Conservation (phyloP, 345 rosid species). For the Moringa oleifera region DNA sequence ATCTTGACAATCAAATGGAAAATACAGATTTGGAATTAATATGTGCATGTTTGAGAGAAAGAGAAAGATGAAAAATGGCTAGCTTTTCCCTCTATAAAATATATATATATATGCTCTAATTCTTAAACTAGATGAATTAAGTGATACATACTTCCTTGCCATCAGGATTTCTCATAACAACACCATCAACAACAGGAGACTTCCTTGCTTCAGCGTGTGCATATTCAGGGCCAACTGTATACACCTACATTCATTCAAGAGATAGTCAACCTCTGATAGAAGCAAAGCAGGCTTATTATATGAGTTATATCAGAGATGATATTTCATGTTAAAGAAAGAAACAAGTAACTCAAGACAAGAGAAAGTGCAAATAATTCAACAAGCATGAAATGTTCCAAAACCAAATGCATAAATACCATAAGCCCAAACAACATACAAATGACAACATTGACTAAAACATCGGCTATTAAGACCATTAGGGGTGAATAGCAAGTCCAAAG, state of each 20-base stretch:
- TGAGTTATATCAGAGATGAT: not conserved
- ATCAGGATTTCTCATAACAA: slow-evolving; percentile 95
- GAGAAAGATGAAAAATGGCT: no score
- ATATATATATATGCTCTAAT: no score
- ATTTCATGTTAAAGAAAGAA: not conserved
- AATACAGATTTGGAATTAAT: not conserved
- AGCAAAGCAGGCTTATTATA: not conserved
- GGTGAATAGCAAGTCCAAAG: no score
- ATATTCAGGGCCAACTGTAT: slow-evolving; percentile 97
- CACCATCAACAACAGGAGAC: slow-evolving; percentile 99
- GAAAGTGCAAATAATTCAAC: not conserved
- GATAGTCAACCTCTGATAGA: slow-evolving; percentile 16
- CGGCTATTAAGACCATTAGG: no score
- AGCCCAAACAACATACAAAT: not conserved
- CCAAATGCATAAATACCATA: not conserved
- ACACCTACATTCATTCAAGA: slow-evolving; percentile 58
- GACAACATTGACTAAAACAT: no score
- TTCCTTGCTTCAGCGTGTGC: slow-evolving; percentile 99
- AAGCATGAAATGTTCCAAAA: not conserved
- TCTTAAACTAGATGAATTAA: no score
- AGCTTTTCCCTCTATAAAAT: no score
- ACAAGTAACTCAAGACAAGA: not conserved
- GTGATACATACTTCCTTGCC: slow-evolving; percentile 85
- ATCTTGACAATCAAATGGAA: not conserved
- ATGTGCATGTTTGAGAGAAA: not conserved